Conservation (phyloP, 495 filamentous ascomycete genomes). For the Beverwykella pulmonaria region DNA sequence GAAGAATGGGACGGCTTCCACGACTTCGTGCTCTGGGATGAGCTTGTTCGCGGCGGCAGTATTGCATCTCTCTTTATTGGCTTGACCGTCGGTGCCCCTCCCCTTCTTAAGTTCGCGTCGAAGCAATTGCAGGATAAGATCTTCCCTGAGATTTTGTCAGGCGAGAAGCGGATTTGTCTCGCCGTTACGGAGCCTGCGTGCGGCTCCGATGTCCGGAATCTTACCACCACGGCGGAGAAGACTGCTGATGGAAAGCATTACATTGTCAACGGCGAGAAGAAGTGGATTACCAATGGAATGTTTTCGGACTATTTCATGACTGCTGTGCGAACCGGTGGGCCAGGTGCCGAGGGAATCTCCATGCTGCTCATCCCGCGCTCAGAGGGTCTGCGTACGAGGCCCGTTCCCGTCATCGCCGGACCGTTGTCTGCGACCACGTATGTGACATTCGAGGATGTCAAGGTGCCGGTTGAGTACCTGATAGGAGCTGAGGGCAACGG, state of each 20-base stretch:
- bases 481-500: conserved; percentile 35
- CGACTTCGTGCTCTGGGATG: conserved; percentile 40
- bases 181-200: conserved; percentile 39
- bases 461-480: conserved; percentile 36
- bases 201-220: conserved; percentile 36
- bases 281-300: conserved; percentile 43
- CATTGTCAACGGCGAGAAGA: conserved; percentile 42
- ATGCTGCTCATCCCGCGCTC: conserved; percentile 39
- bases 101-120: conserved; percentile 18
- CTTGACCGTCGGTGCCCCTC: conserved; percentile 31
- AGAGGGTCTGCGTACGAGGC: conserved; percentile 33
- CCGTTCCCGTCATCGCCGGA: conserved; percentile 26
- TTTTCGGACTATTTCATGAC: conserved; percentile 42
- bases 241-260: conserved; percentile 37
- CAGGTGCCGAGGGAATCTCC: conserved; percentile 37
- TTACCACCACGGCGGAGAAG: conserved; percentile 34
- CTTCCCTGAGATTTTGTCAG: conserved; percentile 36
- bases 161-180: conserved; percentile 40
- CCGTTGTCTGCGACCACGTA: conserved; percentile 33
- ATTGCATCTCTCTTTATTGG: conserved; percentile 31
- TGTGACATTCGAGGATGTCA: conserved; percentile 41
- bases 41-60: conserved; percentile 31
- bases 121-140: conserved; percentile 31
- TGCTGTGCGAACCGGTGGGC: conserved; percentile 38
- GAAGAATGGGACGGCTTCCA: conserved; percentile 41